Evolutionary conservation across 106 monocot species (phyloP).

Genomic region (Iris macrosiphon): DNA sequence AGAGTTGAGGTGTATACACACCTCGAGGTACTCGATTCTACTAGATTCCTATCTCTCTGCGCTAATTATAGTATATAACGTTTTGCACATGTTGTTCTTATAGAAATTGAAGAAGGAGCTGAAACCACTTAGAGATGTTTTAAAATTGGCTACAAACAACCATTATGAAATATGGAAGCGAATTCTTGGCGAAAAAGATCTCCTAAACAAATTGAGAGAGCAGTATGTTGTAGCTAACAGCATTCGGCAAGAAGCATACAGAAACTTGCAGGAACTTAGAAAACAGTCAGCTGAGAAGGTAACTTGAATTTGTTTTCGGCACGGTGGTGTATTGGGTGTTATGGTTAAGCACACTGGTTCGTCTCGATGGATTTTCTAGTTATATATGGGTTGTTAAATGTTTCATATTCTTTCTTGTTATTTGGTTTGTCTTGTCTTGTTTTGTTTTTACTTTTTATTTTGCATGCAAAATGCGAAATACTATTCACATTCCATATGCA

Average conservation of each 20-base stretch:
- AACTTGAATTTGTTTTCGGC: too few species aligned
- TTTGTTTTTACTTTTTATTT: too few species aligned
- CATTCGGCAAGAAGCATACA: slow-evolving; percentile 53
- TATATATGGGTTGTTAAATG: too few species aligned
- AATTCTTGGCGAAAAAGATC: slow-evolving; percentile 21
- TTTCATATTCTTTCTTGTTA: too few species aligned
- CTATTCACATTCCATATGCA: too few species aligned
- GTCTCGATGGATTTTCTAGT: too few species aligned
- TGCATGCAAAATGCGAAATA: too few species aligned
- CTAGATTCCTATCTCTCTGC: background rate
- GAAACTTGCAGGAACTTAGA: slow-evolving; percentile 26
- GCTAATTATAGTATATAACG: background rate
- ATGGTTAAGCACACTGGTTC: too few species aligned
- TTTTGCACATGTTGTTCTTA: slow-evolving; percentile 1
- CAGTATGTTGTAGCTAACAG: slow-evolving; percentile 39
- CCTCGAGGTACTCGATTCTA: slow-evolving; percentile 34
- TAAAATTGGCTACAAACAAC: slow-evolving; percentile 21
- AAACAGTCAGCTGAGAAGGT: slow-evolving; percentile 40
- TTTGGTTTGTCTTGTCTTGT: too few species aligned
- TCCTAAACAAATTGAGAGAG: slow-evolving; percentile 22
- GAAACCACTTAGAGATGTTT: slow-evolving; percentile 29
- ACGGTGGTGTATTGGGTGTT: too few species aligned
- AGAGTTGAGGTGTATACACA: slow-evolving; percentile 32
- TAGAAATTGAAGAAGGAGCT: slow-evolving; percentile 58
- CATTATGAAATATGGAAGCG: slow-evolving; percentile 22